Percentiles rank a stretch among this genome's conserved stretches.
These are phyloP conservation scores for Fraxinus americana DNA, from an alignment of 257 asterid genomes.

Conservation along the genomic window DNA sequence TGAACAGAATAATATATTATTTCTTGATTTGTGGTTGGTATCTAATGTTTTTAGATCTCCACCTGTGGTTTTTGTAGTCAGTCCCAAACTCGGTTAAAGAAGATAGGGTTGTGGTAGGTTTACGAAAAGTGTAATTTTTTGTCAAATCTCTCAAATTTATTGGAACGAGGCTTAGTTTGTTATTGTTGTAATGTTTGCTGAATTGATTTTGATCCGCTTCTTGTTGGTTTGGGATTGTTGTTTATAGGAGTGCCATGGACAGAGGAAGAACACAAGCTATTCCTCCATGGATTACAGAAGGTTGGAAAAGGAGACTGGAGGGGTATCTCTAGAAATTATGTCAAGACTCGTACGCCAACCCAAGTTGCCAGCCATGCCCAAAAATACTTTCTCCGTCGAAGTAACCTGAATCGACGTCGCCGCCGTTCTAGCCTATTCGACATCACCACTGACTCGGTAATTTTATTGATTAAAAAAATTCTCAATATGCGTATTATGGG, in stretches of 20 bases:
- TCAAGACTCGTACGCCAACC: conserved; percentile 88
- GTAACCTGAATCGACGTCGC: conserved; percentile 74
- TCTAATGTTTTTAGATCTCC: not conserved
- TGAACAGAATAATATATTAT: not conserved
- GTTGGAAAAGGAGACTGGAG: conserved; percentile 93
- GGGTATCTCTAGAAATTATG: conserved; percentile 83
- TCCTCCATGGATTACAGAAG: conserved; percentile 78
- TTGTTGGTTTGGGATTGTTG: conserved; percentile 12
- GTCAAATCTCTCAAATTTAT: not conserved
- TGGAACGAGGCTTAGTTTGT: not conserved
- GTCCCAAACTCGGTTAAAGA: not conserved
- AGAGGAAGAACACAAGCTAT: conserved; percentile 84
- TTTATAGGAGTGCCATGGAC: conserved; percentile 84
- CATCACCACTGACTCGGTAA: conserved; percentile 82
- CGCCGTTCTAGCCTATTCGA: conserved; percentile 94
- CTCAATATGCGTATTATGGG: not conserved
- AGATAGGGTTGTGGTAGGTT: not conserved
- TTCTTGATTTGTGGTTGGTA: conserved; percentile 10
- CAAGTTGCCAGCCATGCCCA: conserved; percentile 98
- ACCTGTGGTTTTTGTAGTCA: not conserved
- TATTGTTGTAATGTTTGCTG: not conserved
- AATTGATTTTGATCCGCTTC: not conserved
- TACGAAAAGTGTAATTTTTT: not conserved
- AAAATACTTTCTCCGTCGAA: conserved; percentile 80
- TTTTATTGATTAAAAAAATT: not conserved